Evolutionary conservation across 2,329 filamentous ascomycete species (phyloP).

Genomic region (Talaromyces sp.): DNA sequence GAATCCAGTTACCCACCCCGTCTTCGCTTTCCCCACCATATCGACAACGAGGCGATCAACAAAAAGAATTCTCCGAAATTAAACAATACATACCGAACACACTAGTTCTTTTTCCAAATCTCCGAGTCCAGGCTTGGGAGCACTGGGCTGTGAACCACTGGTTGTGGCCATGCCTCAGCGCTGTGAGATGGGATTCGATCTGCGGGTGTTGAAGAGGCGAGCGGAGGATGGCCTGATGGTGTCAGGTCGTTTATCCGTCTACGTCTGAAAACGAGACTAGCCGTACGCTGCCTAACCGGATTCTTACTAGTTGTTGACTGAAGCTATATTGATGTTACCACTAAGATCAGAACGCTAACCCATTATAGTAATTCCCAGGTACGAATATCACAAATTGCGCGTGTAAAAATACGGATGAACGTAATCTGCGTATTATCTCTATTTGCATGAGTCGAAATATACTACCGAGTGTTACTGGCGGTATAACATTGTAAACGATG

Average conservation of each 20-base stretch:
- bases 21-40: conserved; percentile 9
- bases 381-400: not conserved
- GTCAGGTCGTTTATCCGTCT: not conserved
- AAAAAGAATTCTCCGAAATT: conserved; percentile 17
- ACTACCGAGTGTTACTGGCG: not conserved
- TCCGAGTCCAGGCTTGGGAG: conserved; percentile 29
- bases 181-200: not conserved
- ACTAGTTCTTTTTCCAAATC: conserved; percentile 92
- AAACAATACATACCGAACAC: conserved; percentile 71
- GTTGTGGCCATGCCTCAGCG: conserved; percentile 15
- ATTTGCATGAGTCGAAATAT: not conserved
- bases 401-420: not conserved
- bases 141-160: conserved; percentile 15
- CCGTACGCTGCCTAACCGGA: not conserved
- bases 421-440: not conserved
- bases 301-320: not conserved
- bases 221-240: not conserved
- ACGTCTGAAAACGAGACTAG: not conserved
- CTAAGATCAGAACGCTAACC: not conserved
- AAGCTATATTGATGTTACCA: not conserved
- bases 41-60: conserved; percentile 12
- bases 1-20: not conserved
- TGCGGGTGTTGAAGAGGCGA: conserved; percentile 1
- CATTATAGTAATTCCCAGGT: not conserved
- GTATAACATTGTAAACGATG: not conserved